Evolutionary conservation across 257 asterid species (phyloP), one percentile per base, ranked within the genome.

Genomic region (Solanum corneliomulleri): DNA sequence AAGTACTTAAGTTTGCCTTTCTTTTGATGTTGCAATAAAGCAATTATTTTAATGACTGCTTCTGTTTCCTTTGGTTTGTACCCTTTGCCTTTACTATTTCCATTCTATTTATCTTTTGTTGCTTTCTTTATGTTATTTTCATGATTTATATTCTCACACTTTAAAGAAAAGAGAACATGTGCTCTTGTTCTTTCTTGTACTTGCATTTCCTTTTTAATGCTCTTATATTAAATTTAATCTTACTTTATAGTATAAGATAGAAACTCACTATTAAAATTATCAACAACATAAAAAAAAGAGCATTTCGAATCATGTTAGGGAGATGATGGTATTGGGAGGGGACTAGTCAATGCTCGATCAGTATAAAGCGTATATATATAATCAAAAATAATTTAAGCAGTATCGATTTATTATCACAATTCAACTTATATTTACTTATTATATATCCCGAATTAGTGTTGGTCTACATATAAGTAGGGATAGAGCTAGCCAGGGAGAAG

Each of bases 21-120:
- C 85, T 23, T 74, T 85, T 89, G 93, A 90, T 91, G 92, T 87
- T 88, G 92, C 89, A 92, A 88, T 88, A 92, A 88, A 92, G 90
- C 89, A 86, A 60, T 81, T 56, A 49, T 81, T 56, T 56, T 85
- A 88, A 75, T 39, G 80, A 72, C 80, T 72, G 27, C 88, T 84
- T 88, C 75, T 87, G 64, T 37, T 76, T 88, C 81, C 82, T 80
- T 16, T 78, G 60, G 86, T 49, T 64, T 80, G 70, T 72, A 71
- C 88, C 39, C 33, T 87, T 89, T 45, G 86, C 88, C 89, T 91
- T 90, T 88, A 85, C 29, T 86, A 86, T 86, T 86, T 86, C 75
- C 49, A 70, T 45, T 11, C 11, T 70, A 75, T 74, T 23, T 86
- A 72, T 86, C 83, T 64, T 70, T 11, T 29, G 45, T 81, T 81